These are phyloP conservation scores for Citrus maxima DNA, from an alignment of 345 rosid species.

Conservation along the genomic window DNA sequence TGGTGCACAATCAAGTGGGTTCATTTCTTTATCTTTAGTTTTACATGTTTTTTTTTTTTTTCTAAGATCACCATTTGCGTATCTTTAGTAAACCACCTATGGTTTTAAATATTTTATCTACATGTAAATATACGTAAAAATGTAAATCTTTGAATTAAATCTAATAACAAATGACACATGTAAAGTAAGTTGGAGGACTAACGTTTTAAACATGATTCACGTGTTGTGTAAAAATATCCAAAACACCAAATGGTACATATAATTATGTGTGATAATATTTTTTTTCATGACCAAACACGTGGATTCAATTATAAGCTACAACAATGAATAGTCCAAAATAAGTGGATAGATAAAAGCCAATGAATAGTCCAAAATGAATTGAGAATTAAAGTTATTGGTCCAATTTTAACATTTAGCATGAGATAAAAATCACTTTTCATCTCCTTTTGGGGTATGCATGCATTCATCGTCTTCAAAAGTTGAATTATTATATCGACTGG, in stretches of 20 bases:
- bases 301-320: not conserved
- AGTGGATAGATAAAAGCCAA: not conserved
- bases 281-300: not conserved
- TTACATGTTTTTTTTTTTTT: not conserved
- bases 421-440: too few species aligned
- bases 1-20: not conserved
- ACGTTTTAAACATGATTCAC: not conserved
- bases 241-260: not conserved
- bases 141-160: not conserved
- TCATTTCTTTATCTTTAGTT: not conserved
- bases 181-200: not conserved
- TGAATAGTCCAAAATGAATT: not conserved
- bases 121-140: not conserved
- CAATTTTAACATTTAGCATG: too few species aligned
- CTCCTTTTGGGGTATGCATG: too few species aligned
- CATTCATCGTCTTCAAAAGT: too few species aligned
- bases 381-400: too few species aligned
- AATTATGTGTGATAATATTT: not conserved
- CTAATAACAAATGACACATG: not conserved
- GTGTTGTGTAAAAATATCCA: not conserved
- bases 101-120: not conserved
- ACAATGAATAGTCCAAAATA: not conserved
- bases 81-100: not conserved
- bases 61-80: not conserved
- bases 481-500: too few species aligned